Conservation (phyloP, 179 eudicot species). For the Silene coronaria region DNA sequence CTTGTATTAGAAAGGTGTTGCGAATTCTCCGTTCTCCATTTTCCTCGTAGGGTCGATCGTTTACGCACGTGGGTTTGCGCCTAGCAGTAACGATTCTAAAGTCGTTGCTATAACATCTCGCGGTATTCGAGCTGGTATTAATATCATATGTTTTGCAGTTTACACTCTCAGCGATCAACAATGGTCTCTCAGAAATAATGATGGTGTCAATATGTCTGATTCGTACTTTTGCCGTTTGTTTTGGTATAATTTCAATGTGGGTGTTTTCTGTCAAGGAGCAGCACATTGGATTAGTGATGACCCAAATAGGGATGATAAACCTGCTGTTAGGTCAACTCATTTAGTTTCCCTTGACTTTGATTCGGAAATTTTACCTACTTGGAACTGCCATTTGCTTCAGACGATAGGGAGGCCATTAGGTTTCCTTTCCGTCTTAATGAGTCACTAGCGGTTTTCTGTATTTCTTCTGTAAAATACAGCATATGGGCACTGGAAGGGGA, state of each 20-base stretch:
- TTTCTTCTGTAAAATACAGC: not conserved
- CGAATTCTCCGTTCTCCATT: no score
- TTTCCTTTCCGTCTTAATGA: not conserved
- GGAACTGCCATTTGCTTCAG: not conserved
- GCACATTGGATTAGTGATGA: not conserved
- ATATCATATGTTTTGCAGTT: not conserved
- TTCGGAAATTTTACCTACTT: not conserved
- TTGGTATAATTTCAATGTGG: not conserved
- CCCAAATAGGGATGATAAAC: not conserved
- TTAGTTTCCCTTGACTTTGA: conserved; percentile 2
- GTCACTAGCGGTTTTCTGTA: not conserved
- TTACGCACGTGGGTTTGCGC: not conserved
- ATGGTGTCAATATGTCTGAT: not conserved
- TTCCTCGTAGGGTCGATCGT: no score
- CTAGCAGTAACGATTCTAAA: not conserved
- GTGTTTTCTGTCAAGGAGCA: not conserved
- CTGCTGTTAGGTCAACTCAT: not conserved
- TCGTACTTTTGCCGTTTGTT: not conserved
- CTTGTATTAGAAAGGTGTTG: no score
- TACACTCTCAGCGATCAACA: not conserved
- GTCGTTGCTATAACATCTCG: not conserved
- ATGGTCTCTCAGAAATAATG: not conserved
- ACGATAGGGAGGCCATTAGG: not conserved
- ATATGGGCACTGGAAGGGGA: conserved; percentile 7
- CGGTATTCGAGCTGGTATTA: no score